phyloP scores from a whole-genome alignment of 169 alveolate genomes.

The Besnoitia besnoiti region DNA sequence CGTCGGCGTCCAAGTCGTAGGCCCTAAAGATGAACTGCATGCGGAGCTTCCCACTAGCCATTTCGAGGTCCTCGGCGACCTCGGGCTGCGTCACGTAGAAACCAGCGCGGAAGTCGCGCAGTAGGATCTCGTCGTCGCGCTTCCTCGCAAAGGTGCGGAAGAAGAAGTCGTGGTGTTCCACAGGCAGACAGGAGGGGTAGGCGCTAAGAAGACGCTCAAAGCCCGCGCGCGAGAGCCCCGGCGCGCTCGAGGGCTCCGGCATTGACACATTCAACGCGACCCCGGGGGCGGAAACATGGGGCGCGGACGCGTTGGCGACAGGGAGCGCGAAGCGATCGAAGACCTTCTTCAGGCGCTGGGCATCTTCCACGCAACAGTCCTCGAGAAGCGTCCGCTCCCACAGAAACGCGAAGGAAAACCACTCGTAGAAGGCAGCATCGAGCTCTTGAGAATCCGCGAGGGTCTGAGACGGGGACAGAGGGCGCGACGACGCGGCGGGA shows the following conservation, averaged over 20 bases:
- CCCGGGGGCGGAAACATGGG: too few relatives aligned
- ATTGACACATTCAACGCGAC: too few relatives aligned
- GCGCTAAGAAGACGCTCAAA: background rate
- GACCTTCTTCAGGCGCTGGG: conserved; percentile 14
- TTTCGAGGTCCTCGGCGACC: background rate
- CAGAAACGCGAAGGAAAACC: conserved; percentile 23
- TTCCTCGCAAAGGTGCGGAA: background rate
- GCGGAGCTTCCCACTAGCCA: conserved; percentile 21
- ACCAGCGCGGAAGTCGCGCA: background rate
- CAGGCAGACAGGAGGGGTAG: conserved; percentile 33
- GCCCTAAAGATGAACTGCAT: conserved; percentile 44
- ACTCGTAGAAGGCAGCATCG: background rate
- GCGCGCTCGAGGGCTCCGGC: background rate
- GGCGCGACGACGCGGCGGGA: background rate
- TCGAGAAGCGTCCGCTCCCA: conserved; percentile 21
- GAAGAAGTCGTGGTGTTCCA: conserved; percentile 35
- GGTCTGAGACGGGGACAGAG: background rate
- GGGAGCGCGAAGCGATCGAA: conserved; percentile 35
- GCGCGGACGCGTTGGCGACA: too few relatives aligned
- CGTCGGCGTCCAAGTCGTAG: conserved; percentile 48
- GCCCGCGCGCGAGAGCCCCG: conserved; percentile 1
- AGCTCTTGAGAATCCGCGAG: too few relatives aligned
- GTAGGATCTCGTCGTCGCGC: background rate
- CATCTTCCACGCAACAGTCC: conserved; percentile 50
- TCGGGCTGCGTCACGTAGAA: conserved; percentile 28